These are phyloP conservation scores for Curvularia eragrostidis DNA, from an alignment of 2,329 filamentous ascomycete species.

Conservation along the genomic window DNA sequence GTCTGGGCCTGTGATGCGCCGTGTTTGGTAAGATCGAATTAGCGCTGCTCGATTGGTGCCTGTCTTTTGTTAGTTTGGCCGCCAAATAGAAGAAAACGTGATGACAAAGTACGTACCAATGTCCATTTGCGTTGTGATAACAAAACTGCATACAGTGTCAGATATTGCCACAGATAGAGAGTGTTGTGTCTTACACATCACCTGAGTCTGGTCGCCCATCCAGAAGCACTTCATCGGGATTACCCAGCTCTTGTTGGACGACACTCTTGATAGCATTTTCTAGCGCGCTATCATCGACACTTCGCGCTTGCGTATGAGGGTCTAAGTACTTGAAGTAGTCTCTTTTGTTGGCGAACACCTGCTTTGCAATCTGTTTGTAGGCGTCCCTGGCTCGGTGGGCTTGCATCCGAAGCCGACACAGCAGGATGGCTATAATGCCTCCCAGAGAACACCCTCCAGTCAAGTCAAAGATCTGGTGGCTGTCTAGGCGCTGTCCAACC, in stretches of 20 bases:
- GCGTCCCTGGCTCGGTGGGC: conserved; percentile 39
- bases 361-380: conserved; percentile 34
- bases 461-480: conserved; percentile 43
- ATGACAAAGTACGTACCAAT: conserved; percentile 22
- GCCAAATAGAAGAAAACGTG: neutral
- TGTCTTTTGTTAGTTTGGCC: conserved; percentile 1
- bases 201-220: conserved; percentile 35
- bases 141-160: conserved; percentile 30
- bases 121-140: conserved; percentile 38
- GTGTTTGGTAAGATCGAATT: conserved; percentile 41
- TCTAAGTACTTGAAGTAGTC: conserved; percentile 37
- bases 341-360: conserved; percentile 37
- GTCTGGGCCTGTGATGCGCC: conserved; percentile 40
- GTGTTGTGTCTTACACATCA: conserved; percentile 35
- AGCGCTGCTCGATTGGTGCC: conserved; percentile 37
- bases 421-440: conserved; percentile 39
- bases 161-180: neutral
- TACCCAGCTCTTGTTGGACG: conserved; percentile 27
- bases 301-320: conserved; percentile 18
- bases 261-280: conserved; percentile 33
- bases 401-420: conserved; percentile 42
- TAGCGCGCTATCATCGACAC: conserved; percentile 23
- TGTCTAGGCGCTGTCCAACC: conserved; percentile 32
- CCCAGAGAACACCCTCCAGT: conserved; percentile 40
- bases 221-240: conserved; percentile 30